Evolutionary conservation across 2,329 filamentous ascomycete species (phyloP), one percentile per base, ranked within the genome.

Genomic region (Scleromitrula shiraiana): DNA sequence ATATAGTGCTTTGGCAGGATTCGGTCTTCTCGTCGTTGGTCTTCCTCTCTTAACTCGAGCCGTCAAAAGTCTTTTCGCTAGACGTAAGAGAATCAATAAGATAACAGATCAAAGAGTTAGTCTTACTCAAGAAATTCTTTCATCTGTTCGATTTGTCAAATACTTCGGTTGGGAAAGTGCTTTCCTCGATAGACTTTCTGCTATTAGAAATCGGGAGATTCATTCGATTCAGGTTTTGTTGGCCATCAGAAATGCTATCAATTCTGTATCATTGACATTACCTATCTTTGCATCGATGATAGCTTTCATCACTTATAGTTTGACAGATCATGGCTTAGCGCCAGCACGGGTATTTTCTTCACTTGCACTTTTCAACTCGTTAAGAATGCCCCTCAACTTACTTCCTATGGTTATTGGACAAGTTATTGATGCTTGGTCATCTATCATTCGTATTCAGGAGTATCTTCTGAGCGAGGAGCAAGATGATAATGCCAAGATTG

Each of bases 241-340:
- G 23, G 80, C 78, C 0, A 80, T 85, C 52, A 72, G 82, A 54
- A 85, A 85, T 61, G 81, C 71, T 4, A 81, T 85, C 14, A 26
- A 26, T 26, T 78, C 80, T 7, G 70, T 83, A 2, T 78, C 80
- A 15, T 76, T 85, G 73, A 68, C 61, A 4, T 42, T 65, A 36
- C 91, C 93, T 6, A 86, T 95, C 45, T 96, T 97, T 58, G 89
- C 91, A 0, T 94, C 90, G 1, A 96, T 97, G 88, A 67, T 97
- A 33, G 80, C 91, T 0, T 97, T 97, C 65, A 91, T 97, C 66
- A 91, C 88, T 0, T 85, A 80, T 59, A 82, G 80, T 1, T 67
- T 83, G 30, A 76, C 80, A 1, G 72, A 84, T 50, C 83, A 89
- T 57, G 65, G 66, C 23, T 75, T 97, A 15, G 72, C 78, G 1